These are phyloP conservation scores for Saccharomycopsis capsularis DNA, from an alignment of 805 yeast genomes.

Conservation along the genomic window DNA sequence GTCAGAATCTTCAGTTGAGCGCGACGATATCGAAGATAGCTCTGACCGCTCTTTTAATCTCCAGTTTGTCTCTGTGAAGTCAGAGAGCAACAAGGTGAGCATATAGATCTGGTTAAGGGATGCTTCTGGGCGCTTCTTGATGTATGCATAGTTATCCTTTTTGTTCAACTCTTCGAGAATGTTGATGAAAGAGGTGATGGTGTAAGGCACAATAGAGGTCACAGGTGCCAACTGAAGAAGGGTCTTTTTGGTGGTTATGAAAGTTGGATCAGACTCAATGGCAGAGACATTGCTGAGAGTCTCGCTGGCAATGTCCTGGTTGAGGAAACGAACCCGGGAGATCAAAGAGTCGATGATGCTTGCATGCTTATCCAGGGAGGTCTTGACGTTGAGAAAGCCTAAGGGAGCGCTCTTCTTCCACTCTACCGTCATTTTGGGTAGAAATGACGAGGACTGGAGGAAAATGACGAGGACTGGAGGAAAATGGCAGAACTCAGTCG, in stretches of 20 bases:
- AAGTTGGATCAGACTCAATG: constrained; percentile 15
- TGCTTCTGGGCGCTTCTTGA: constrained; percentile 15
- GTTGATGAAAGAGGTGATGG: constrained; percentile 9
- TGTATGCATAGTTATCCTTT: constrained; percentile 13
- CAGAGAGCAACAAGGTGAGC: constrained; percentile 8
- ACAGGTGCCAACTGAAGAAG: constrained; percentile 11
- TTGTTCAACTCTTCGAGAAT: constrained; percentile 11
- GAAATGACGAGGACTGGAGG: too few species aligned
- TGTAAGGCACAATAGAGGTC: constrained; percentile 7
- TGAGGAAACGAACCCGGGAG: constrained; percentile 2
- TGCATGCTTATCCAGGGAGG: not conserved
- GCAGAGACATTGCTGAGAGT: constrained; percentile 9
- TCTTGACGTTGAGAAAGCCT: not conserved
- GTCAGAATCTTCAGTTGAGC: constrained; percentile 17
- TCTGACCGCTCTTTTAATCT: constrained; percentile 14
- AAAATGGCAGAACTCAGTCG: not conserved
- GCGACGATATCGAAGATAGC: constrained; percentile 1
- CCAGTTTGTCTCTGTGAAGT: constrained; percentile 21
- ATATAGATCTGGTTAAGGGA: constrained; percentile 15
- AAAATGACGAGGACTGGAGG: too few species aligned
- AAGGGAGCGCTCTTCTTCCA: not conserved
- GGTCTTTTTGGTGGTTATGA: constrained; percentile 6
- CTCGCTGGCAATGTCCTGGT: constrained; percentile 13
- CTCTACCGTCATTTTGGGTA: not conserved
- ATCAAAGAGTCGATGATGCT: constrained; percentile 14